A percentile compares a stretch with the other conserved stretches of the same genome.
Evolutionary conservation across 2,329 filamentous ascomycete genomes (phyloP).

Genomic region (Fusarium denticulatum): DNA sequence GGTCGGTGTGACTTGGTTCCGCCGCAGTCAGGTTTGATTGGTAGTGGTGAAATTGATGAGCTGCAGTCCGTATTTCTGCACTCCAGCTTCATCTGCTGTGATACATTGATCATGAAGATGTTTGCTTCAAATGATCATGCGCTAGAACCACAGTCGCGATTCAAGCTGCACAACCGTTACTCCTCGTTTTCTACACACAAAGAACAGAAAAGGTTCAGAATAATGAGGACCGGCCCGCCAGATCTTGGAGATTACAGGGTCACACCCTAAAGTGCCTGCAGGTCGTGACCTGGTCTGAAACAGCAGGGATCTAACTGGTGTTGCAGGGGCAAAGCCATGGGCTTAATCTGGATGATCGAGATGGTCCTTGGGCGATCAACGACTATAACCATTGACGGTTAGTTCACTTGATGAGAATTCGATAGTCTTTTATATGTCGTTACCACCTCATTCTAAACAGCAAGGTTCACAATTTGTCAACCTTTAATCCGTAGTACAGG

Average conservation of each 20-base stretch:
- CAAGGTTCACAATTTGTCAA: background rate
- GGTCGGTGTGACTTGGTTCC: conserved; percentile 7
- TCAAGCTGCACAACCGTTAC: conserved; percentile 4
- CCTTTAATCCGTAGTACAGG: background rate
- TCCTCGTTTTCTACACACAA: conserved; percentile 20
- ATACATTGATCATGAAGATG: background rate
- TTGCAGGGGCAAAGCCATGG: conserved; percentile 8
- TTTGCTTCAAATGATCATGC: conserved; percentile 9
- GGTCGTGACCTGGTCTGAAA: conserved; percentile 26
- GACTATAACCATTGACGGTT: background rate
- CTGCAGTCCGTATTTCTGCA: background rate
- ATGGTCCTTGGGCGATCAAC: background rate
- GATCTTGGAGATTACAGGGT: conserved; percentile 42
- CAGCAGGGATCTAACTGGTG: conserved; percentile 20
- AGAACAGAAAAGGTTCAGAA: conserved; percentile 8
- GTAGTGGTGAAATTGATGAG: background rate
- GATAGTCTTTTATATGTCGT: background rate
- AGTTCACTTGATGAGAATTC: background rate
- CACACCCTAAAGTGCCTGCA: conserved; percentile 33
- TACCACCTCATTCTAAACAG: background rate
- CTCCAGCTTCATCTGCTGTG: conserved; percentile 7
- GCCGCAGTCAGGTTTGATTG: background rate
- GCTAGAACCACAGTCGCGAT: background rate
- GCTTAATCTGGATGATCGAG: conserved; percentile 16
- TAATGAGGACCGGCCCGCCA: conserved; percentile 17